phyloP scores from a whole-genome alignment of 2,329 filamentous ascomycete genomes.

The Diaporthe vexans region DNA sequence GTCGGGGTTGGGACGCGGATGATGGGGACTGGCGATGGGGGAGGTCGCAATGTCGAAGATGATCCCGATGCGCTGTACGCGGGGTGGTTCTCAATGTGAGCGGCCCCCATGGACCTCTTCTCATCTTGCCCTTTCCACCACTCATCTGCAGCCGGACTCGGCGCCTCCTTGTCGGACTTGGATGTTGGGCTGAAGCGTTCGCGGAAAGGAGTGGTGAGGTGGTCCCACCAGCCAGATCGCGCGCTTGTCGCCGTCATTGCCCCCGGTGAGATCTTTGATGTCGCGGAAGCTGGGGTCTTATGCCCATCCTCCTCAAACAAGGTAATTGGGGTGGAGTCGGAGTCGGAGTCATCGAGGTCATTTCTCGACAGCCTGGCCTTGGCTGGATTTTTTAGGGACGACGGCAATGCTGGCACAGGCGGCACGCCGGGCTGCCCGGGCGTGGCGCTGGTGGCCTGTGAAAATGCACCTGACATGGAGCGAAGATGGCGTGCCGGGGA shows the following conservation, averaged over 20 bases:
- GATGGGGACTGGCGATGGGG: conserved; percentile 38
- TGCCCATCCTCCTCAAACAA: conserved; percentile 78
- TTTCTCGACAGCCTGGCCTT: conserved; percentile 43
- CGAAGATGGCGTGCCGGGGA: conserved; percentile 59
- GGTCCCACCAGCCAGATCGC: conserved; percentile 83
- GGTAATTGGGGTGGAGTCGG: conserved; percentile 70
- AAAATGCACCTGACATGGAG: conserved; percentile 72
- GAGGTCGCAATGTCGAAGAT: conserved; percentile 42
- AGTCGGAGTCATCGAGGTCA: conserved; percentile 63
- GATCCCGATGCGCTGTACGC: conserved; percentile 38
- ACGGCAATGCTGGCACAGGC: conserved; percentile 72
- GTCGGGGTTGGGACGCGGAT: conserved; percentile 44
- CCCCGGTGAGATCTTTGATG: conserved; percentile 55
- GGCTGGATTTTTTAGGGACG: conserved; percentile 52
- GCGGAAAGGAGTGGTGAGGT: conserved; percentile 78
- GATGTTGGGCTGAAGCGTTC: conserved; percentile 58
- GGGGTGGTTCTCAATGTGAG: conserved; percentile 41
- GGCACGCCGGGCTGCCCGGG: conserved; percentile 59
- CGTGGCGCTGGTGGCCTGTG: conserved; percentile 61
- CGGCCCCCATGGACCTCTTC: conserved; percentile 43
- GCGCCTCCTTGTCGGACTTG: conserved; percentile 47
- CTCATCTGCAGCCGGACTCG: conserved; percentile 49
- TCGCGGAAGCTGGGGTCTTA: conserved; percentile 52
- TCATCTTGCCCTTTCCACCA: conserved; percentile 55
- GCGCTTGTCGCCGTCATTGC: conserved; percentile 70